Conservation (phyloP, 2,329 filamentous ascomycete genomes). For the Apiospora aurea region DNA sequence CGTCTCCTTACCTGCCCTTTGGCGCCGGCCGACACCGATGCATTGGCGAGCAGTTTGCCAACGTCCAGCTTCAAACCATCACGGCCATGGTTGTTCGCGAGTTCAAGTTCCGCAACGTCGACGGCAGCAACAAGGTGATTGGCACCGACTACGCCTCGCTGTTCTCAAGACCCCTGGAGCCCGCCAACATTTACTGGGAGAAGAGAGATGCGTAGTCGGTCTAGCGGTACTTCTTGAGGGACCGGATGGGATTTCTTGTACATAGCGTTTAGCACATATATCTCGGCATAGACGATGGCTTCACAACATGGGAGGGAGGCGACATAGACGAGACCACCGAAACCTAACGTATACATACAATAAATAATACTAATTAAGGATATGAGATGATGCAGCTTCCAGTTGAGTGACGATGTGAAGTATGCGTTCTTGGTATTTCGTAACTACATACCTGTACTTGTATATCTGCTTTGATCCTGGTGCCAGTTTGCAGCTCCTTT, state of each 20-base stretch:
- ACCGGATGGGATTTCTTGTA: constrained; percentile 11
- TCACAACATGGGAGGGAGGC: constrained; percentile 5
- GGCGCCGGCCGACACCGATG: constrained; percentile 92
- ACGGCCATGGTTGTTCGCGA: constrained; percentile 76
- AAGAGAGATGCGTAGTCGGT: constrained; percentile 54
- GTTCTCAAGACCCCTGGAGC: constrained; percentile 76
- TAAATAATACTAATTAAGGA: constrained; percentile 13
- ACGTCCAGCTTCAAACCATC: constrained; percentile 89
- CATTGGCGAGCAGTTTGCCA: constrained; percentile 97
- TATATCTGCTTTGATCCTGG: background rate
- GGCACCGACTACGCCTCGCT: constrained; percentile 74
- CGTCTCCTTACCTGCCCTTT: constrained; percentile 91
- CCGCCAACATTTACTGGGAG: constrained; percentile 79
- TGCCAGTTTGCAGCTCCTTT: background rate
- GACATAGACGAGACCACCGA: background rate
- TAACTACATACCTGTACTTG: background rate
- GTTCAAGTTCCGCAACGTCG: constrained; percentile 80
- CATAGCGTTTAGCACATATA: constrained; percentile 11
- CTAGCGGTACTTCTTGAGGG: background rate
- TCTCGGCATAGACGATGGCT: background rate
- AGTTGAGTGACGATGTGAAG: background rate
- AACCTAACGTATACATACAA: constrained; percentile 14
- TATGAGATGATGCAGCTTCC: background rate
- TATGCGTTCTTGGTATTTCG: background rate
- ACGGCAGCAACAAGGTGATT: constrained; percentile 73